Evolutionary conservation across 176 grass and related monocot genomes (phyloP).

Genomic region (Musa acuminata): DNA sequence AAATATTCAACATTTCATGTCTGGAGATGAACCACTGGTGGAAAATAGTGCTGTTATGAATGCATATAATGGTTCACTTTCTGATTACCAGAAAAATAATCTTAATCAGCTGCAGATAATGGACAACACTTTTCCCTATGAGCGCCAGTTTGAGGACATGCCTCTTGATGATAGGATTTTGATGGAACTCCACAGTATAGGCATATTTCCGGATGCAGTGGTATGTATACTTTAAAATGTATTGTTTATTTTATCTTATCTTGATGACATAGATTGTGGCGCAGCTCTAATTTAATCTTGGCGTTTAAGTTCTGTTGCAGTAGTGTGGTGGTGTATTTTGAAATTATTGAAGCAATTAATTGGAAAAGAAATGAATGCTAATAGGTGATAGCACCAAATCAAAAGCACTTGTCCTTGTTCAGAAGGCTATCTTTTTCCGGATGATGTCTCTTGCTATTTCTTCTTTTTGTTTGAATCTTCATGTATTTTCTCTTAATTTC

Average conservation of each 20-base stretch:
- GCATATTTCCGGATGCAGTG: conserved; percentile 50
- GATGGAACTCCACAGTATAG: conserved; percentile 75
- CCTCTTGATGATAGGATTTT: conserved; percentile 66
- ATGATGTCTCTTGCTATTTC: too few species aligned
- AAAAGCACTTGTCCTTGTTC: too few species aligned
- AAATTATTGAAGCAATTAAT: too few species aligned
- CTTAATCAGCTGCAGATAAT: conserved; percentile 25
- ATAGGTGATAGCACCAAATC: too few species aligned
- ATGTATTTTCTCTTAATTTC: too few species aligned
- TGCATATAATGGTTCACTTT: conserved; percentile 34
- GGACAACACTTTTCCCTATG: conserved; percentile 34
- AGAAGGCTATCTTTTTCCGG: too few species aligned
- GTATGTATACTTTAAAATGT: conserved; percentile 30
- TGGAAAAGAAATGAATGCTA: too few species aligned
- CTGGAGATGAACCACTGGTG: conserved; percentile 34
- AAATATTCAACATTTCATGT: conserved; percentile 29
- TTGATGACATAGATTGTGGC: not conserved
- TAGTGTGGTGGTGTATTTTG: too few species aligned
- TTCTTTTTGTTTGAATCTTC: too few species aligned
- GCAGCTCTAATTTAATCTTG: not conserved
- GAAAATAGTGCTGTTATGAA: conserved; percentile 16
- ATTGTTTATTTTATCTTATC: not conserved
- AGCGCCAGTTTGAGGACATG: conserved; percentile 59
- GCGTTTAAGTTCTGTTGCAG: too few species aligned
- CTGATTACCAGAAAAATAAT: conserved; percentile 30